Percentiles rank a stretch among this genome's conserved stretches.
phyloP scores from a whole-genome alignment of 371 early-diverging fungal genomes.

The Apophysomyces elegans region DNA sequence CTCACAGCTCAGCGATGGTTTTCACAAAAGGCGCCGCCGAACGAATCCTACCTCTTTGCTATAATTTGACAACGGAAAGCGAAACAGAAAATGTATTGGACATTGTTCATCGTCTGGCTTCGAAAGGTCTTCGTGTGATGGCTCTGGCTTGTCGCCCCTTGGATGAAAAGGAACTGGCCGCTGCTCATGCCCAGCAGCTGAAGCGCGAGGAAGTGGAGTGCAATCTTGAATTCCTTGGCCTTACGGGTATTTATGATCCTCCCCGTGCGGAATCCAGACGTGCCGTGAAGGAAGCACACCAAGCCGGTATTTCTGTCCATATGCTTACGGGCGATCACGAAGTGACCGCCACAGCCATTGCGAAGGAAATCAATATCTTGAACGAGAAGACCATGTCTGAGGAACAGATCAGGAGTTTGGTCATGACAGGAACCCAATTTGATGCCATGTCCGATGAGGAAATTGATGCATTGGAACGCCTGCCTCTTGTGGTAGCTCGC shows the following conservation, averaged over 20 bases:
- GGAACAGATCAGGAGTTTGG: slow-evolving; percentile 54
- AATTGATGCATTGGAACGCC: slow-evolving; percentile 71
- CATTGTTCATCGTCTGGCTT: slow-evolving; percentile 28
- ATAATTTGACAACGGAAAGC: slow-evolving; percentile 22
- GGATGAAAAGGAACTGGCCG: slow-evolving; percentile 22
- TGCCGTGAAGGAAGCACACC: slow-evolving; percentile 82
- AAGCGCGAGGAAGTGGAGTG: slow-evolving; percentile 62
- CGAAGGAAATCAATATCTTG: slow-evolving; percentile 84
- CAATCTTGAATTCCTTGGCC: slow-evolving; percentile 78
- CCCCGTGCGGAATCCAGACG: slow-evolving; percentile 73
- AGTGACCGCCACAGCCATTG: slow-evolving; percentile 88
- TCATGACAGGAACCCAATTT: slow-evolving; percentile 82
- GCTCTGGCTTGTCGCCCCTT: slow-evolving; percentile 57
- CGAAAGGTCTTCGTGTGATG: slow-evolving; percentile 57
- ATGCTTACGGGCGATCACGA: slow-evolving; percentile 96
- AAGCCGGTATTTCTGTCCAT: slow-evolving; percentile 90
- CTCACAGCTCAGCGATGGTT: slow-evolving; percentile 45
- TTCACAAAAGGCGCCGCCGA: slow-evolving; percentile 73
- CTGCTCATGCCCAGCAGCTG: slow-evolving; percentile 31
- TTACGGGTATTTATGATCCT: slow-evolving; percentile 91
- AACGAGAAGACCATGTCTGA: slow-evolving; percentile 41
- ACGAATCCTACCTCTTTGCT: slow-evolving; percentile 40
- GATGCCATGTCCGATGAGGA: slow-evolving; percentile 81
- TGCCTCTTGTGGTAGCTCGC: slow-evolving; percentile 89
- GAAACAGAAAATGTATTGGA: slow-evolving; percentile 13